Conservation (phyloP, 2,329 filamentous ascomycete species). For the Cryphonectria parasitica region DNA sequence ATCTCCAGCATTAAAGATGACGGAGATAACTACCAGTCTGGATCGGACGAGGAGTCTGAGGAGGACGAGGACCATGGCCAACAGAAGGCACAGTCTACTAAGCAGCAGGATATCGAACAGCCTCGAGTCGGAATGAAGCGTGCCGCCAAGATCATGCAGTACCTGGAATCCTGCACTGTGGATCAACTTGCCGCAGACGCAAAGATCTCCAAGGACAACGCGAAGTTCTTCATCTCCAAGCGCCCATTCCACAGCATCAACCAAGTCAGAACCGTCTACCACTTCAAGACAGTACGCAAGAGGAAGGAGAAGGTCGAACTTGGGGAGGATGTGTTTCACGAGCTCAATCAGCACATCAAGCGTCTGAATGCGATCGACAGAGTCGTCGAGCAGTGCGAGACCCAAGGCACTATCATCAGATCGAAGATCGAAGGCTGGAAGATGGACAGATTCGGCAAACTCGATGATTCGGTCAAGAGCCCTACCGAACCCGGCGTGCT, state of each 20-base stretch:
- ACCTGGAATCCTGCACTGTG: conserved; percentile 79
- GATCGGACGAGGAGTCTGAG: conserved; percentile 38
- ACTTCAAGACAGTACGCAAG: conserved; percentile 47
- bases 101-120: conserved; percentile 25
- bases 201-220: conserved; percentile 69
- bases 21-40: conserved; percentile 18
- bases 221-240: conserved; percentile 70
- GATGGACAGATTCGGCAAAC: conserved; percentile 51
- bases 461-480: conserved; percentile 35
- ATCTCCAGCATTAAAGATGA: conserved; percentile 24
- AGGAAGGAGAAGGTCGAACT: conserved; percentile 53
- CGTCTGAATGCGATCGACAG: conserved; percentile 84
- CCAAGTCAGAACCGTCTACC: conserved; percentile 61
- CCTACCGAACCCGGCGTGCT: conserved; percentile 45
- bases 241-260: conserved; percentile 74
- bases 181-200: conserved; percentile 83
- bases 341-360: conserved; percentile 71
- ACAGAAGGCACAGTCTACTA: conserved; percentile 42
- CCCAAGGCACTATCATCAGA: conserved; percentile 64
- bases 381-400: conserved; percentile 76
- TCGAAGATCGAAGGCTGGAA: conserved; percentile 52
- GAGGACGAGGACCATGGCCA: conserved; percentile 39
- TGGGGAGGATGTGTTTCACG: conserved; percentile 56
- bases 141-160: conserved; percentile 65
- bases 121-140: conserved; percentile 37